A percentile compares a stretch with the other conserved stretches of the same genome.
Evolutionary conservation across 1,139 yeast genomes (phyloP).

Genomic region (Debaryomycetaceae sp.): DNA sequence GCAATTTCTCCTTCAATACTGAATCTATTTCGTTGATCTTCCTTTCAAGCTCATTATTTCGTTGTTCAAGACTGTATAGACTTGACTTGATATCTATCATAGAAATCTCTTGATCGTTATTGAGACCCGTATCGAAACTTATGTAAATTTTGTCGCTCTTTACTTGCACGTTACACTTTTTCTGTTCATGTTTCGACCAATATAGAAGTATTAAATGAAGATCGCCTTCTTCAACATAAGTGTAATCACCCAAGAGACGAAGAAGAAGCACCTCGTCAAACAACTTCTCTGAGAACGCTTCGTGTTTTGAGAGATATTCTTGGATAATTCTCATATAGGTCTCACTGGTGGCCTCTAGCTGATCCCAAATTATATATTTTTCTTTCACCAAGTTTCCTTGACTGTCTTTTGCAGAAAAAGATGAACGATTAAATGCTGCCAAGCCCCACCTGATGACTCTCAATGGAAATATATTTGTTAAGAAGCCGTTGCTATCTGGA

Average conservation of each 20-base stretch:
- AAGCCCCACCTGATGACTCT: conserved; percentile 20
- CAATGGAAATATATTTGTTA: conserved; percentile 16
- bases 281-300: conserved; percentile 18
- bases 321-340: conserved; percentile 8
- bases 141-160: conserved; percentile 16
- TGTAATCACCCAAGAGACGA: conserved; percentile 10
- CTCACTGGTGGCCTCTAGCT: conserved; percentile 15
- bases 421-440: not conserved
- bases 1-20: conserved; percentile 9
- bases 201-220: conserved; percentile 22
- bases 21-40: conserved; percentile 20
- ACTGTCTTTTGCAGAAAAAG: conserved; percentile 3
- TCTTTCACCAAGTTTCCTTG: conserved; percentile 18
- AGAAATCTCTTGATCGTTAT: conserved; percentile 30
- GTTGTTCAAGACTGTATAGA: conserved; percentile 15
- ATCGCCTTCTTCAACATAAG: conserved; percentile 18
- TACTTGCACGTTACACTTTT: conserved; percentile 10
- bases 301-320: conserved; percentile 10
- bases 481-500: conserved; percentile 5
- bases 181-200: conserved; percentile 19
- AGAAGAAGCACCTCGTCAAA: conserved; percentile 16
- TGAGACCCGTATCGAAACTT: conserved; percentile 16
- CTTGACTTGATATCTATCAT: conserved; percentile 22
- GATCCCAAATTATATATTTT: conserved; percentile 24
- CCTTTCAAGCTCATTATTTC: conserved; percentile 17